A percentile compares a stretch with the other conserved stretches of the same genome.
Evolutionary conservation across 1,284 basidiomycete species (phyloP).

Genomic region (Malassezia furfur): DNA sequence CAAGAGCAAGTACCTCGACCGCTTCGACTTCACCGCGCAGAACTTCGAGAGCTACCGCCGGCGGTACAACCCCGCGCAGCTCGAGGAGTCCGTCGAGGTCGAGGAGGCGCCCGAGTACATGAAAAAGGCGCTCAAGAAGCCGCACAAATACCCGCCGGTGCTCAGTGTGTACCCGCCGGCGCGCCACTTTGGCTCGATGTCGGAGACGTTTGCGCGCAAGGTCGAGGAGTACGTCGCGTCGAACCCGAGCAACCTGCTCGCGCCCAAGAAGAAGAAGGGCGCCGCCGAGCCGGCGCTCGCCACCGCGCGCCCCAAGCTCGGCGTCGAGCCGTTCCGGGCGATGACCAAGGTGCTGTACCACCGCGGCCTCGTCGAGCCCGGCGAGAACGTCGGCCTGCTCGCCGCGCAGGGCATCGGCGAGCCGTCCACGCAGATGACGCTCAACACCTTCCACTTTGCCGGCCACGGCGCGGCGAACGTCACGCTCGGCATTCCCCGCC

Average conservation of each 20-base stretch:
- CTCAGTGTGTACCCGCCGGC: constrained; percentile 71
- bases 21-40: constrained; percentile 86
- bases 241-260: constrained; percentile 68
- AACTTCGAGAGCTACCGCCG: constrained; percentile 75
- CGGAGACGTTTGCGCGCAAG: constrained; percentile 78
- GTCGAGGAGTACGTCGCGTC: constrained; percentile 70
- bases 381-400: constrained; percentile 90
- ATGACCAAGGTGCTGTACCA: constrained; percentile 46
- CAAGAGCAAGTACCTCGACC: constrained; percentile 57
- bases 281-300: constrained; percentile 32
- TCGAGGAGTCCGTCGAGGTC: constrained; percentile 59
- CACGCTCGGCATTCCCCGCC: constrained; percentile 93
- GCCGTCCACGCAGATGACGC: constrained; percentile 98
- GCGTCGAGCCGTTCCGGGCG: constrained; percentile 37
- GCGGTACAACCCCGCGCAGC: constrained; percentile 57
- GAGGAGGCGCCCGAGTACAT: constrained; percentile 65
- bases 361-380: constrained; percentile 71
- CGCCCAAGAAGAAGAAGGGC: constrained; percentile 54
- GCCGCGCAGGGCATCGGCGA: constrained; percentile 99
- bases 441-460: constrained; percentile 97
- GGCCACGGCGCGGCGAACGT: constrained; percentile 99
- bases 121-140: constrained; percentile 79
- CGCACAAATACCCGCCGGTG: constrained; percentile 66
- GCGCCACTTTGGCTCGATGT: constrained; percentile 76
- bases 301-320: constrained; percentile 21